Percentiles rank a stretch among this genome's conserved stretches.
Conservation (phyloP, 768 basidiomycete species). For the Chlorophyllum brunneum region DNA sequence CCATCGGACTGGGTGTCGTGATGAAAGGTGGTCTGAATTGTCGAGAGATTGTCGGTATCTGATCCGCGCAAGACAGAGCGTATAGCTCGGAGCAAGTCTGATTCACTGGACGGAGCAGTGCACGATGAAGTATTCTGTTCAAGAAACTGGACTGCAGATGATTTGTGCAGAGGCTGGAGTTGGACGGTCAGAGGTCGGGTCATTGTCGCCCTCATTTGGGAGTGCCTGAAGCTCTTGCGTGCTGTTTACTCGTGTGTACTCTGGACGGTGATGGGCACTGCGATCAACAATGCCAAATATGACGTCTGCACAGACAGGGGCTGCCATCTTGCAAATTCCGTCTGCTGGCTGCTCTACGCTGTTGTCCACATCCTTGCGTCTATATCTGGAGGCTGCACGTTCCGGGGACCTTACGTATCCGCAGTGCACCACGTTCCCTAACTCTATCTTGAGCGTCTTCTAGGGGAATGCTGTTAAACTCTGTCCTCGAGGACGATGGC, state of each 20-base stretch:
- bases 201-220: too few species aligned
- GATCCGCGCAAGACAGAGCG: constrained; percentile 56
- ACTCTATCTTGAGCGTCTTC: constrained; percentile 1
- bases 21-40: constrained; percentile 40
- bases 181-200: constrained; percentile 30
- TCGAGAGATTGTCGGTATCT: constrained; percentile 35
- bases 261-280: background rate
- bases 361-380: background rate
- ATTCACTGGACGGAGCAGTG: constrained; percentile 23
- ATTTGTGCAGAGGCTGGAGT: constrained; percentile 37
- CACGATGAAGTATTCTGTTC: constrained; percentile 23
- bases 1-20: constrained; percentile 35
- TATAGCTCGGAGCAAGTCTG: constrained; percentile 51
- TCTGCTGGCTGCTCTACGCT: background rate
- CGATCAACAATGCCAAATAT: too few species aligned
- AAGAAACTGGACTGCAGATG: constrained; percentile 42
- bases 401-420: constrained; percentile 1
- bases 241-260: background rate
- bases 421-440: constrained; percentile 3
- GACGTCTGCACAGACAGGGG: too few species aligned
- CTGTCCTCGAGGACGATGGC: constrained; percentile 1
- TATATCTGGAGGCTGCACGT: background rate
- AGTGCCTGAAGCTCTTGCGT: too few species aligned
- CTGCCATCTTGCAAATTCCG: too few species aligned
- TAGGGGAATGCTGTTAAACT: constrained; percentile 6